Percentiles rank a stretch among this genome's conserved stretches.
Evolutionary conservation across 2,329 filamentous ascomycete genomes (phyloP).

Genomic region (Diaporthe destruens): DNA sequence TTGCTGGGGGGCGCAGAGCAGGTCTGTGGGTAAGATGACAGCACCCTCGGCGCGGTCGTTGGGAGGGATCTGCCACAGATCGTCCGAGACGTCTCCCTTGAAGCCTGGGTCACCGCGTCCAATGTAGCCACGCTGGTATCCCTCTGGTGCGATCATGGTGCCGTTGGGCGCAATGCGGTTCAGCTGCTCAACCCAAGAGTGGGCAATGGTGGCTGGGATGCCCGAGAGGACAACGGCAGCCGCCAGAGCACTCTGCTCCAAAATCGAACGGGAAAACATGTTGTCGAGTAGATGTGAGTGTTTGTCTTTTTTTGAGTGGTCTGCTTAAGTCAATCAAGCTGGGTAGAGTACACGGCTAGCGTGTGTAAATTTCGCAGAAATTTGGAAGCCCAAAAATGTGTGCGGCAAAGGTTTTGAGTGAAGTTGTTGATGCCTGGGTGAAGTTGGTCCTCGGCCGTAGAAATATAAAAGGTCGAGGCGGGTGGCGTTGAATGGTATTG

Average conservation of each 20-base stretch:
- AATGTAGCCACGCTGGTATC: conserved; percentile 81
- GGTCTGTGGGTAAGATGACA: conserved; percentile 60
- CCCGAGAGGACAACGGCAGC: conserved; percentile 51
- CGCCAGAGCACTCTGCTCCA: conserved; percentile 32
- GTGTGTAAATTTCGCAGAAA: conserved; percentile 30
- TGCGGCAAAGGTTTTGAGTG: background rate
- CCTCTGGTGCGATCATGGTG: conserved; percentile 76
- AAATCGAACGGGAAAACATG: conserved; percentile 32
- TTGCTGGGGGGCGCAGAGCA: conserved; percentile 75
- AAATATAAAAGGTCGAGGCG: conserved; percentile 10
- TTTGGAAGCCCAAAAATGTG: background rate
- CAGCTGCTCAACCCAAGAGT: conserved; percentile 88
- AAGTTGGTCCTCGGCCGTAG: background rate
- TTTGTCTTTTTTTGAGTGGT: background rate
- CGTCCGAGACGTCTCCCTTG: conserved; percentile 62
- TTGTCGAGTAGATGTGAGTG: background rate
- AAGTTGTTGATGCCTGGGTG: conserved; percentile 1
- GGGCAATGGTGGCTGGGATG: conserved; percentile 60
- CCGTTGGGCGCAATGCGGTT: conserved; percentile 79
- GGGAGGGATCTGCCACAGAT: conserved; percentile 73
- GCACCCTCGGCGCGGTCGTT: conserved; percentile 62
- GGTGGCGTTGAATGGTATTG: conserved; percentile 29
- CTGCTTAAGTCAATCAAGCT: conserved; percentile 17
- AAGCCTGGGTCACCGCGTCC: conserved; percentile 68
- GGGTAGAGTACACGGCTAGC: conserved; percentile 19